These are phyloP conservation scores for Cardamine resedifolia DNA, from an alignment of 345 rosid species.

Conservation along the genomic window DNA sequence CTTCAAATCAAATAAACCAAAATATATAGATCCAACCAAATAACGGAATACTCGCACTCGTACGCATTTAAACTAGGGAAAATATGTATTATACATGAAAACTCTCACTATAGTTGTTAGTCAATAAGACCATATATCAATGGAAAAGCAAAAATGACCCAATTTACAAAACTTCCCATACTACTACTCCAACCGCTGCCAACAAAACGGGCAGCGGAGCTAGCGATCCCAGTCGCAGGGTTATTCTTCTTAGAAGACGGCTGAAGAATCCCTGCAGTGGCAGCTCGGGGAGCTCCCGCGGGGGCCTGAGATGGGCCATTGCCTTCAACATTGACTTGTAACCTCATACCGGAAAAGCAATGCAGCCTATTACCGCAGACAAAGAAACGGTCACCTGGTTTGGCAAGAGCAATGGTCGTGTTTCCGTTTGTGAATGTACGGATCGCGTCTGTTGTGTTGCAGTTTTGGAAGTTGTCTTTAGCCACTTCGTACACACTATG, in stretches of 20 bases:
- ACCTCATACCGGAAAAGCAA: constrained; percentile 89
- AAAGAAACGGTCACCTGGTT: constrained; percentile 62
- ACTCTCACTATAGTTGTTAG: background rate
- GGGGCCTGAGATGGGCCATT: constrained; percentile 56
- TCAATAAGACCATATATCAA: background rate
- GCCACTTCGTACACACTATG: constrained; percentile 63
- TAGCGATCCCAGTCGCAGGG: constrained; percentile 44
- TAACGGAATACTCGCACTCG: background rate
- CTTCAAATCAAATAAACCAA: background rate
- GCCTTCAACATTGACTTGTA: constrained; percentile 50
- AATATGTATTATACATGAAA: background rate
- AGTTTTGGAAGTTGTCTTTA: constrained; percentile 45
- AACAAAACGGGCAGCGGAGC: constrained; percentile 36
- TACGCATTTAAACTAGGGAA: background rate
- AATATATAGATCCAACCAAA: background rate
- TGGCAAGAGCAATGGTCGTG: constrained; percentile 63
- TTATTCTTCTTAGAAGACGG: constrained; percentile 55
- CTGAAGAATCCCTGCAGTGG: constrained; percentile 33
- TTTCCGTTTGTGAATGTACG: constrained; percentile 69
- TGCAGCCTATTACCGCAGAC: constrained; percentile 59
- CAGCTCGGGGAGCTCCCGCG: constrained; percentile 49
- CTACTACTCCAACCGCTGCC: background rate
- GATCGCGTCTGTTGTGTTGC: constrained; percentile 55
- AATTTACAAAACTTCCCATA: constrained; percentile 6
- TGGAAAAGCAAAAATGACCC: constrained; percentile 28